Evolutionary conservation across 768 basidiomycete genomes (phyloP).

Genomic region (Russula sp.): DNA sequence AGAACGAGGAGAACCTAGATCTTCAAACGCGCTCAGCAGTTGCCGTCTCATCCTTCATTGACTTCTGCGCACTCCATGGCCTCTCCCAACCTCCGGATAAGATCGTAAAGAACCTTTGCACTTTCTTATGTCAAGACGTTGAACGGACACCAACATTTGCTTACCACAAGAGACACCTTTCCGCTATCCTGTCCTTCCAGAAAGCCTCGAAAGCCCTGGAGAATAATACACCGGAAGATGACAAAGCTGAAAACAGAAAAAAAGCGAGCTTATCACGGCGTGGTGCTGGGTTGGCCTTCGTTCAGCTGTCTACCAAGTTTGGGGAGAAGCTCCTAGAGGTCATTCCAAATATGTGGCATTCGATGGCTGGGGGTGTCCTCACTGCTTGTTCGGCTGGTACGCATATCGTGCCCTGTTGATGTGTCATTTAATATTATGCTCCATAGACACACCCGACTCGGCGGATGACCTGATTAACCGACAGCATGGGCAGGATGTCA

Average conservation of each 20-base stretch:
- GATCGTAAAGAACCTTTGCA: slow-evolving; percentile 95
- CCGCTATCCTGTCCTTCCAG: slow-evolving; percentile 79
- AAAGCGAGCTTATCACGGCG: slow-evolving; percentile 74
- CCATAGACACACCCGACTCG: slow-evolving; percentile 44
- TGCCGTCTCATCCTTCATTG: slow-evolving; percentile 84
- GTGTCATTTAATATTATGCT: not conserved
- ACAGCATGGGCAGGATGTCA: slow-evolving; percentile 80
- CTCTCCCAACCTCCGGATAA: slow-evolving; percentile 88
- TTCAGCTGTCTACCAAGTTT: slow-evolving; percentile 72
- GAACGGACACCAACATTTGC: slow-evolving; percentile 89
- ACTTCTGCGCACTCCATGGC: slow-evolving; percentile 71
- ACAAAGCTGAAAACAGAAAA: slow-evolving; percentile 51
- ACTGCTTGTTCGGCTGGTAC: slow-evolving; percentile 65
- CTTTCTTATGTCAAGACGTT: slow-evolving; percentile 90
- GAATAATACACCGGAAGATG: slow-evolving; percentile 44
- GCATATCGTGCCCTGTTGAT: slow-evolving; percentile 30
- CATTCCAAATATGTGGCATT: slow-evolving; percentile 95
- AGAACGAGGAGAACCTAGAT: slow-evolving; percentile 87
- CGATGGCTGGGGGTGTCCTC: slow-evolving; percentile 76
- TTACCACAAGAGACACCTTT: slow-evolving; percentile 52
- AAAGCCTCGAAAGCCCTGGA: slow-evolving; percentile 38
- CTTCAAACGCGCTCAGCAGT: slow-evolving; percentile 85
- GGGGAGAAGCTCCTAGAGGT: slow-evolving; percentile 66
- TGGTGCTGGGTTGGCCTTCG: slow-evolving; percentile 82
- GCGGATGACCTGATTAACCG: slow-evolving; percentile 67